Percentiles rank a stretch among this genome's conserved stretches.
Evolutionary conservation across 495 filamentous ascomycete species (phyloP).

Genomic region (Penicillium canariense): DNA sequence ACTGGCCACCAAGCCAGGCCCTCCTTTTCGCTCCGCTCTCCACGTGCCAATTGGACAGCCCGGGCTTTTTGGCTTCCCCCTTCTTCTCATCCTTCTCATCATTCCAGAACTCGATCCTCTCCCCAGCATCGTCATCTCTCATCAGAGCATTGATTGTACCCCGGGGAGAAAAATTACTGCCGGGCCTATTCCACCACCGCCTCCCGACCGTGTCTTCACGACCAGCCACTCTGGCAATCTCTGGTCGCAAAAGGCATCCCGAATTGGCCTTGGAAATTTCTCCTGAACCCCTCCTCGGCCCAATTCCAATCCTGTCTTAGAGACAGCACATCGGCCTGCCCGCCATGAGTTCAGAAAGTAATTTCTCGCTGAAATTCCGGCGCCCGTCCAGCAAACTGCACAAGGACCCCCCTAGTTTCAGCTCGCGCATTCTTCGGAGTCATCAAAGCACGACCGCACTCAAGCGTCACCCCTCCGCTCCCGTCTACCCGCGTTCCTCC

Average conservation of each 20-base stretch:
- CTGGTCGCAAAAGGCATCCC: conserved; percentile 5
- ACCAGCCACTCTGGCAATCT: too few species aligned
- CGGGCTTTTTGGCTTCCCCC: not conserved
- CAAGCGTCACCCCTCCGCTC: conserved; percentile 69
- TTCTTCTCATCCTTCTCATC: conserved; percentile 6
- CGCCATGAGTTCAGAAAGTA: conserved; percentile 45
- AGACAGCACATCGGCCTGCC: conserved; percentile 19
- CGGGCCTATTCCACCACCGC: not conserved
- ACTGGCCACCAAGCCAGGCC: conserved; percentile 13
- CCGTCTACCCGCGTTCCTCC: conserved; percentile 50
- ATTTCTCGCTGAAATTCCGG: conserved; percentile 48
- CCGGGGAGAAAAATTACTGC: not conserved
- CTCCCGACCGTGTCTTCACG: conserved; percentile 1
- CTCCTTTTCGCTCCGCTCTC: conserved; percentile 21
- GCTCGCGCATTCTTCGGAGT: conserved; percentile 42
- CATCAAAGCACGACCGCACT: conserved; percentile 51
- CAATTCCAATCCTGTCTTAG: conserved; percentile 33
- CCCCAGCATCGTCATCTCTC: not conserved
- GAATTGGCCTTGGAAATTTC: conserved; percentile 22
- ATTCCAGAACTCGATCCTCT: not conserved
- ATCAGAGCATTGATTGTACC: not conserved
- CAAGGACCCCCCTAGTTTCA: conserved; percentile 47
- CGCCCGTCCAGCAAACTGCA: conserved; percentile 49
- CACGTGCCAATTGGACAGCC: conserved; percentile 19
- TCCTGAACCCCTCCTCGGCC: conserved; percentile 28